A percentile compares a stretch with the other conserved stretches of the same genome.
Conservation (phyloP, 768 basidiomycete genomes). For the Mycena leptocephala region DNA sequence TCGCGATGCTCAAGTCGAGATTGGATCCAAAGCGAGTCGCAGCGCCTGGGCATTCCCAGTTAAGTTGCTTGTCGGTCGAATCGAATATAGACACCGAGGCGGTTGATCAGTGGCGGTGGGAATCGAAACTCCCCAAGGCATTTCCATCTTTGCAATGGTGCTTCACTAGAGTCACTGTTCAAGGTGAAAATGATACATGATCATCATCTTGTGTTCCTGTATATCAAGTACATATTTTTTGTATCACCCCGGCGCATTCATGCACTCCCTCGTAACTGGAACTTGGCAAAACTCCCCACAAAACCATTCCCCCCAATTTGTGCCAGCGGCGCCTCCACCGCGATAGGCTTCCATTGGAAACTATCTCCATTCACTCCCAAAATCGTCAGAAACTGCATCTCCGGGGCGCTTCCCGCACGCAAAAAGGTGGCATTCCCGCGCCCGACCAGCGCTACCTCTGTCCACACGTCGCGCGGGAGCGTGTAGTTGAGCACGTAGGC, state of each 20-base stretch:
- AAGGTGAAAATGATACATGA: too few species aligned
- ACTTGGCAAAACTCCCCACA: slow-evolving; percentile 24
- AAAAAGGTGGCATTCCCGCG: slow-evolving; percentile 35
- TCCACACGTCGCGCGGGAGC: slow-evolving; percentile 33
- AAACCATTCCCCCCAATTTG: slow-evolving; percentile 33
- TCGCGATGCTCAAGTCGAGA: not conserved
- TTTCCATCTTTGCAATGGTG: not conserved
- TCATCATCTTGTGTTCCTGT: too few species aligned
- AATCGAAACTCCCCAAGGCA: not conserved
- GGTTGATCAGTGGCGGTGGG: not conserved
- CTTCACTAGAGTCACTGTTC: too few species aligned
- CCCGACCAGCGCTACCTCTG: slow-evolving; percentile 26
- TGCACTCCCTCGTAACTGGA: slow-evolving; percentile 24
- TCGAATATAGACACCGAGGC: too few species aligned
- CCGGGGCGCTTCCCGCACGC: slow-evolving; percentile 14
- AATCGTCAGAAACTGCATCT: slow-evolving; percentile 34
- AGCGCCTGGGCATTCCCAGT: not conserved
- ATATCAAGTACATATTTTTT: not conserved
- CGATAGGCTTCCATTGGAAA: slow-evolving; percentile 33
- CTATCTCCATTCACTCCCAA: slow-evolving; percentile 32
- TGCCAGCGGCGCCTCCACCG: slow-evolving; percentile 34
- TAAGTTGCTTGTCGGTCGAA: too few species aligned
- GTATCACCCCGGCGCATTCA: not conserved
- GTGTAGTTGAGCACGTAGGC: slow-evolving; percentile 34
- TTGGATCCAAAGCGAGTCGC: not conserved